Evolutionary conservation across 2,329 filamentous ascomycete genomes (phyloP).

Genomic region (Zymoseptoria pseudotritici): DNA sequence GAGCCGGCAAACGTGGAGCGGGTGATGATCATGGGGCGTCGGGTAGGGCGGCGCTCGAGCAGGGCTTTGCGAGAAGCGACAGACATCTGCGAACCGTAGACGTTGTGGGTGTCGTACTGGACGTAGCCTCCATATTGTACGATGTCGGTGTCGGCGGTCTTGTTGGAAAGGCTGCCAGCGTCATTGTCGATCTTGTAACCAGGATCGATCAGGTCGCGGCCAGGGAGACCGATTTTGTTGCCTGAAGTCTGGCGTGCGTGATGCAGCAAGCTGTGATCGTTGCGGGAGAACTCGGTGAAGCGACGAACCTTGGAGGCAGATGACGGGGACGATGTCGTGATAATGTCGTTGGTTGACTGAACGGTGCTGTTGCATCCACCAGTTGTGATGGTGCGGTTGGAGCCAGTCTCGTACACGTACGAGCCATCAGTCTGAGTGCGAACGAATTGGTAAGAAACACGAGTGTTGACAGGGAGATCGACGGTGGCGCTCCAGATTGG

Average conservation of each 20-base stretch:
- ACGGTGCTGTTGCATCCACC: constrained; percentile 24
- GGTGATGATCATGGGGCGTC: constrained; percentile 65
- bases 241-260: constrained; percentile 16
- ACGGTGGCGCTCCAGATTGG: constrained; percentile 29
- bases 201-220: constrained; percentile 56
- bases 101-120: constrained; percentile 70
- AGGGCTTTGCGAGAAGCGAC: constrained; percentile 57
- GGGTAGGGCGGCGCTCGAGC: constrained; percentile 53
- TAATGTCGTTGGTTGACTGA: constrained; percentile 20
- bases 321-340: constrained; percentile 26
- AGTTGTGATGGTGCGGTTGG: constrained; percentile 27
- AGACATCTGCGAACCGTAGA: constrained; percentile 73
- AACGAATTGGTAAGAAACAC: constrained; percentile 27
- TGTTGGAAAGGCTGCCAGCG: constrained; percentile 38
- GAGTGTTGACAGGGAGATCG: constrained; percentile 27
- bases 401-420: constrained; percentile 25
- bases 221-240: constrained; percentile 47
- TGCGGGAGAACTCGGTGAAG: constrained; percentile 5
- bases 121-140: constrained; percentile 59
- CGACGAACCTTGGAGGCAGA: constrained; percentile 20
- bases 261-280: constrained; percentile 9
- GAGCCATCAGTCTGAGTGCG: constrained; percentile 26
- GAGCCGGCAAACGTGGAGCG: constrained; percentile 69
- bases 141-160: constrained; percentile 57
- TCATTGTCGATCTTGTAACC: constrained; percentile 60